Percentiles rank a stretch among this genome's conserved stretches.
phyloP scores from a whole-genome alignment of 148 eudicot genomes.

The Rhododendron vialii region DNA sequence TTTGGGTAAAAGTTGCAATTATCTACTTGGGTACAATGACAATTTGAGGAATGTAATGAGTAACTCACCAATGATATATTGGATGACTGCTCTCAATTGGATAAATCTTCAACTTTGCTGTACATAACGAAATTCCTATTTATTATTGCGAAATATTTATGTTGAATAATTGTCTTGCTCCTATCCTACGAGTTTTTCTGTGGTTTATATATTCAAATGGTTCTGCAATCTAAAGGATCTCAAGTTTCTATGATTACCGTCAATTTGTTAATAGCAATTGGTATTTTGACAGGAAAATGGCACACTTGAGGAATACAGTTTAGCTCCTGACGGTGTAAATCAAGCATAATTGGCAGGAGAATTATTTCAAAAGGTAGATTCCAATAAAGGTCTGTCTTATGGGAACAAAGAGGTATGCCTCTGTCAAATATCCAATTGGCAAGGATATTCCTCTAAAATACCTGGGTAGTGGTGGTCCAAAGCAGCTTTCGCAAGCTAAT shows the following conservation, averaged over 20 bases:
- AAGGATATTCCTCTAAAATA: background rate
- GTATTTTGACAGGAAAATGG: conserved; percentile 78
- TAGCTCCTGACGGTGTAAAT: conserved; percentile 67
- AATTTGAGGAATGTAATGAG: background rate
- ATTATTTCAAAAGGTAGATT: conserved; percentile 57
- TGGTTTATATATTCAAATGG: background rate
- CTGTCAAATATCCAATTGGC: background rate
- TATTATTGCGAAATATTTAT: background rate
- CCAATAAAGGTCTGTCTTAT: background rate
- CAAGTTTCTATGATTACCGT: background rate
- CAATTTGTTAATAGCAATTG: background rate
- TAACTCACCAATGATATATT: background rate
- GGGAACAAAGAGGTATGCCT: background rate
- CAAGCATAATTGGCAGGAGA: conserved; percentile 80
- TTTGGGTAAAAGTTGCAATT: background rate
- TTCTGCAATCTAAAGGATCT: background rate
- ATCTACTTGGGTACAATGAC: background rate
- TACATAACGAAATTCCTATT: no score
- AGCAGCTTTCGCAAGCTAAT: background rate
- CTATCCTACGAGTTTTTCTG: background rate
- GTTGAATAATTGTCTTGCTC: background rate
- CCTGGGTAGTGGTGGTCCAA: background rate
- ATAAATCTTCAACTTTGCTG: background rate
- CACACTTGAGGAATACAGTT: conserved; percentile 58
- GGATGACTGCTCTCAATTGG: background rate